Evolutionary conservation across 148 eudicot species (phyloP).

Genomic region (Rheum nobile): DNA sequence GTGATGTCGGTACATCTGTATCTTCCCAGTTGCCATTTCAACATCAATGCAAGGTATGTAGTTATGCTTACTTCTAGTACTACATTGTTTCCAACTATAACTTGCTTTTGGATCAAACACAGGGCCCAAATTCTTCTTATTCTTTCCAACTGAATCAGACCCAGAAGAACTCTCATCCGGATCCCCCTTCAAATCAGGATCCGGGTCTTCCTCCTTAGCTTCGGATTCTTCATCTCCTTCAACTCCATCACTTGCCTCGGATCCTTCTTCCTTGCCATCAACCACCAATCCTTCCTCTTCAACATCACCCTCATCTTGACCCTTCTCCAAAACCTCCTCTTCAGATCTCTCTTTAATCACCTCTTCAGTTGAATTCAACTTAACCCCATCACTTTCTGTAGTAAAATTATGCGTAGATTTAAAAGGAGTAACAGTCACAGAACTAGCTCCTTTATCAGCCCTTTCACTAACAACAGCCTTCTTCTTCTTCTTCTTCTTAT

Average conservation of each 20-base stretch:
- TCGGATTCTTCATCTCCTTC: slow-evolving; percentile 33
- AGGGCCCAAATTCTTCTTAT: slow-evolving; percentile 38
- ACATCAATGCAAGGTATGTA: slow-evolving; percentile 94
- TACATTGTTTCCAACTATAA: slow-evolving; percentile 75
- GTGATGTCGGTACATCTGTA: slow-evolving; percentile 63
- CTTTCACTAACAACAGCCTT: not conserved
- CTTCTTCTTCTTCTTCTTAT: slow-evolving; percentile 3
- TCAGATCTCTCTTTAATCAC: slow-evolving; percentile 42
- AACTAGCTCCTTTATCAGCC: slow-evolving; percentile 6
- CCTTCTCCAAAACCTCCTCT: slow-evolving; percentile 22
- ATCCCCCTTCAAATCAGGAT: slow-evolving; percentile 27
- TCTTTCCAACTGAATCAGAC: slow-evolving; percentile 16
- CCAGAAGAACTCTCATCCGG: slow-evolving; percentile 15
- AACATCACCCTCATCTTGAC: slow-evolving; percentile 16
- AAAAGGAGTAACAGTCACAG: slow-evolving; percentile 30
- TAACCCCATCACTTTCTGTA: not conserved
- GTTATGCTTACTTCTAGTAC: slow-evolving; percentile 75
- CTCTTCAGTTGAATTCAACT: slow-evolving; percentile 10
- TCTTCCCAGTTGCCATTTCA: slow-evolving; percentile 42
- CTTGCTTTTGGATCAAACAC: slow-evolving; percentile 63
- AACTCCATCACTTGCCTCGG: slow-evolving; percentile 14
- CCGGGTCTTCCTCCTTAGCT: slow-evolving; percentile 23
- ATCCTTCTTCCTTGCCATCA: slow-evolving; percentile 30
- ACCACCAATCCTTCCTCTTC: slow-evolving; percentile 16
- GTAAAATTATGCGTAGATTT: slow-evolving; percentile 12